Percentiles rank a stretch among this genome's conserved stretches.
These are phyloP conservation scores for Tuber aestivum DNA, from an alignment of 495 filamentous ascomycete species.

Conservation along the genomic window DNA sequence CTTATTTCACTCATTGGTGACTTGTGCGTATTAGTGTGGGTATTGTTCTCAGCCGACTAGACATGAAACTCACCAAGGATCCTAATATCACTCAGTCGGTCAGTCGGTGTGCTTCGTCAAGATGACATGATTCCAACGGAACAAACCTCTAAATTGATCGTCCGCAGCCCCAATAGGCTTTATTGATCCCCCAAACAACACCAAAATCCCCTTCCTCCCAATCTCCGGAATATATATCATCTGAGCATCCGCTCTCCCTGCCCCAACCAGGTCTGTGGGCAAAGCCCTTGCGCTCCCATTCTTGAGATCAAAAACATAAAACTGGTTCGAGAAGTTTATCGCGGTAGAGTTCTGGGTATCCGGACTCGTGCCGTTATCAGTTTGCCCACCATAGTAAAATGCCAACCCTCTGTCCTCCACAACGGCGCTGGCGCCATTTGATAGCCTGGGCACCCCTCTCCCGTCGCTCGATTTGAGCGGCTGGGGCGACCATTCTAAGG, in stretches of 20 bases:
- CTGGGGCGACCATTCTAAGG: not conserved
- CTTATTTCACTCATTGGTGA: constrained; percentile 19
- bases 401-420: constrained; percentile 23
- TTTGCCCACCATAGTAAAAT: constrained; percentile 27
- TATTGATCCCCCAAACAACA: constrained; percentile 14
- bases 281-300: constrained; percentile 21
- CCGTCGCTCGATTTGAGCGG: constrained; percentile 12
- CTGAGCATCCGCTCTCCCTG: constrained; percentile 19
- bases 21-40: constrained; percentile 7
- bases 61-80: not conserved
- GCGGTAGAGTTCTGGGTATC: constrained; percentile 8
- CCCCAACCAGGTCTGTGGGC: constrained; percentile 22
- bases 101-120: not conserved
- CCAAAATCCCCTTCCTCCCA: constrained; percentile 22
- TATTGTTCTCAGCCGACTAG: not conserved
- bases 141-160: constrained; percentile 8
- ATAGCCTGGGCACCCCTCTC: constrained; percentile 14
- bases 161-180: not conserved
- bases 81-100: not conserved
- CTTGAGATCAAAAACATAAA: constrained; percentile 29
- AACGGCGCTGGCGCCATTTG: constrained; percentile 23
- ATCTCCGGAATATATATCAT: constrained; percentile 26
- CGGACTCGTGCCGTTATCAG: constrained; percentile 20
- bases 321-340: constrained; percentile 22
- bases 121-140: not conserved